Conservation (phyloP, 1,284 basidiomycete species). For the Tylopilus sp. region DNA sequence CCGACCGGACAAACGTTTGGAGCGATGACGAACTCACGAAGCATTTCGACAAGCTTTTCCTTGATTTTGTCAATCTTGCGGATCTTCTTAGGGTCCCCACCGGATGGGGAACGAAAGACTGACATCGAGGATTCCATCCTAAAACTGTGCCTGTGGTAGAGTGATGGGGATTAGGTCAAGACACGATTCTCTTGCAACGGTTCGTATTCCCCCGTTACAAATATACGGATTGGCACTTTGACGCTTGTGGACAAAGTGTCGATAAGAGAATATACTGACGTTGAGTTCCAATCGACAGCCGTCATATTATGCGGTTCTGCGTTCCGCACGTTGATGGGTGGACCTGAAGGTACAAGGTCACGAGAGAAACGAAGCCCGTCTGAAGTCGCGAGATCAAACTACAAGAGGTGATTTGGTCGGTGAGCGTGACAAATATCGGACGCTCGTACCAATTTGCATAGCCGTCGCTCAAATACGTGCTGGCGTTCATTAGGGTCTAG, state of each 20-base stretch:
- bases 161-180: neutral
- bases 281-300: neutral
- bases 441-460: neutral
- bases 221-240: too few relatives aligned
- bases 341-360: neutral
- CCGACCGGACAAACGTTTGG: fast-evolving
- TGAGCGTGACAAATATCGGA: too few relatives aligned
- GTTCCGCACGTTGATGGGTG: too few relatives aligned
- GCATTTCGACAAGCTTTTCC: constrained; percentile 11
- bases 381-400: neutral
- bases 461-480: neutral
- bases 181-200: too few relatives aligned
- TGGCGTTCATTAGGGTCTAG: neutral
- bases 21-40: constrained; percentile 7
- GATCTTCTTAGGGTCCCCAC: neutral
- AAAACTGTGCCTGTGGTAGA: neutral
- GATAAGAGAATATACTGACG: neutral
- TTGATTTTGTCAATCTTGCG: constrained; percentile 9
- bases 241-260: too few relatives aligned
- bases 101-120: neutral
- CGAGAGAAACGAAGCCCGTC: neutral
- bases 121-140: neutral
- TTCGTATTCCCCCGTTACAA: too few relatives aligned
- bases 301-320: neutral
- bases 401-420: neutral